phyloP scores from a whole-genome alignment of 176 grass and related monocot species.

The Oryza australiensis region DNA sequence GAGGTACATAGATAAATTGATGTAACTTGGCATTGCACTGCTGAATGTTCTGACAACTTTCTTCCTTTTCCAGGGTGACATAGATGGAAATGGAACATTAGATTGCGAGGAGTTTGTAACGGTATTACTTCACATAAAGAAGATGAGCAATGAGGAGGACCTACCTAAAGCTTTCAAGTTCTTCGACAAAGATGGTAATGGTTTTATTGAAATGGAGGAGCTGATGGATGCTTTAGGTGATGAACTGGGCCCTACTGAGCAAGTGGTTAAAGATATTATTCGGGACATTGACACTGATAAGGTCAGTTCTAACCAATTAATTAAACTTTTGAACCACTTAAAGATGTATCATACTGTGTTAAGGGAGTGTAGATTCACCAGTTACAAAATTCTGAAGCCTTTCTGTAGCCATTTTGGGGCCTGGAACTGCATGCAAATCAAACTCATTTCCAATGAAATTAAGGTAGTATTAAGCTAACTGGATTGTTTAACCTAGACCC shows the following conservation, averaged over 20 bases:
- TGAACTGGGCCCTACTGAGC: constrained; percentile 58
- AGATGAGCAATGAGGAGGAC: constrained; percentile 74
- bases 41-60: constrained; percentile 17
- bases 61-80: constrained; percentile 60
- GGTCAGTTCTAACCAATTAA: constrained; percentile 45
- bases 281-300: constrained; percentile 66
- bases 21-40: not conserved
- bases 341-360: not conserved
- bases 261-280: constrained; percentile 75
- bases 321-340: constrained; percentile 1
- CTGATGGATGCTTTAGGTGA: constrained; percentile 75
- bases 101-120: constrained; percentile 87
- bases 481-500: not conserved
- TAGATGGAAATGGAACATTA: constrained; percentile 66
- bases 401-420: constrained; percentile 5
- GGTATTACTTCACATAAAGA: constrained; percentile 86
- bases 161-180: constrained; percentile 75
- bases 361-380: not conserved
- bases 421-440: not conserved
- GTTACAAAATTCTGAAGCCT: constrained; percentile 7
- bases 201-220: constrained; percentile 80
- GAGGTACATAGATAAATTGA: not conserved
- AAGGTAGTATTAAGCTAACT: not conserved
- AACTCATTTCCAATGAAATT: constrained; percentile 2
- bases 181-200: constrained; percentile 82